Evolutionary conservation across 1,284 basidiomycete genomes (phyloP).

Genomic region (Boletellus deceptivus): DNA sequence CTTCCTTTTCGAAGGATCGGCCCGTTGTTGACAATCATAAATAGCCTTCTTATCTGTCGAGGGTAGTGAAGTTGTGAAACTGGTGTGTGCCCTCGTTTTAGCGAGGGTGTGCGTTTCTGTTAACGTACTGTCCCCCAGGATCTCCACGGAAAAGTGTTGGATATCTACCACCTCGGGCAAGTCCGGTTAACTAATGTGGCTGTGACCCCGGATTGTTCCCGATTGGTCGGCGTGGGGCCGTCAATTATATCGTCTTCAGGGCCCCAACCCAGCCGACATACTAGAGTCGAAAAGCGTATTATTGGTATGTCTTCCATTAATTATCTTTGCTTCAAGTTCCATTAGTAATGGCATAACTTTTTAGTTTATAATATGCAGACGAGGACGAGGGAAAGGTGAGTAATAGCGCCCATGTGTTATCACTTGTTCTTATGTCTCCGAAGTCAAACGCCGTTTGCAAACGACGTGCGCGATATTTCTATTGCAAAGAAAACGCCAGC

Average conservation of each 20-base stretch:
- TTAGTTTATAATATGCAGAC: conserved; percentile 71
- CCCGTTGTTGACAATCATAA: conserved; percentile 14
- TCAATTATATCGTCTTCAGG: conserved; percentile 59
- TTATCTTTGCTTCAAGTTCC: not conserved
- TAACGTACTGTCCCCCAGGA: conserved; percentile 39
- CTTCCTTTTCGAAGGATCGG: conserved; percentile 9
- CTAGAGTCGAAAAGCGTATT: conserved; percentile 70
- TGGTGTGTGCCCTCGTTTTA: conserved; percentile 35
- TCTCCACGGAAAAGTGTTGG: conserved; percentile 56
- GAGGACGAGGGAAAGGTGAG: conserved; percentile 64
- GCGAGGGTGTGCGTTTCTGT: conserved; percentile 4
- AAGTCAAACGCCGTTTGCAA: conserved; percentile 75
- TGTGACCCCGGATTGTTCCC: conserved; percentile 62
- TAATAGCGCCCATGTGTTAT: conserved; percentile 8
- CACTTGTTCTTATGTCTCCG: conserved; percentile 10
- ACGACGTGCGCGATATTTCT: conserved; percentile 73
- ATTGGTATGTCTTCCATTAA: conserved; percentile 48
- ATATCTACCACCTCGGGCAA: conserved; percentile 59
- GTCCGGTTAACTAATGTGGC: conserved; percentile 73
- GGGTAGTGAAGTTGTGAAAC: conserved; percentile 47
- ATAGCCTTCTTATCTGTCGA: conserved; percentile 59
- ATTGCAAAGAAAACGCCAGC: conserved; percentile 59
- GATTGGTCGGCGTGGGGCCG: conserved; percentile 71
- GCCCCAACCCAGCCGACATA: conserved; percentile 69
- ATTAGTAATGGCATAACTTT: conserved; percentile 1